Percentiles rank a stretch among this genome's conserved stretches.
Evolutionary conservation across 345 rosid genomes (phyloP).

Genomic region (Euphorbia tirucalli): DNA sequence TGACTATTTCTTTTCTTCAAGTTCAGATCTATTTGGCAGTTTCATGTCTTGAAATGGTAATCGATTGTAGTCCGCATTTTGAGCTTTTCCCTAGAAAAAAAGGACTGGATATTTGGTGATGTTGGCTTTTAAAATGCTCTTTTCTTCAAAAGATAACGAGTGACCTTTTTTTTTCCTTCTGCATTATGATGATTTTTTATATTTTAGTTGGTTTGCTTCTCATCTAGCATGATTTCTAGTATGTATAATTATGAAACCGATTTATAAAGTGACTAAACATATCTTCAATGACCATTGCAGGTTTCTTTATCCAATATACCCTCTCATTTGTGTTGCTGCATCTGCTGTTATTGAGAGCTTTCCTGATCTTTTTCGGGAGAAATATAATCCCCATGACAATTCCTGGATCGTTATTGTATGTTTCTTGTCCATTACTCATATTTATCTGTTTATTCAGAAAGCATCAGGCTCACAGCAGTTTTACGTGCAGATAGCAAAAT

Average conservation of each 20-base stretch:
- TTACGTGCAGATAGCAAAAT: constrained; percentile 65
- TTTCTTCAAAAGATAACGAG: neutral
- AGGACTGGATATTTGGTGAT: neutral
- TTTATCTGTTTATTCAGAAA: constrained; percentile 2
- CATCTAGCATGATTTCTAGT: constrained; percentile 1
- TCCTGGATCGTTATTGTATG: constrained; percentile 56
- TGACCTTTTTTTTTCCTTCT: neutral
- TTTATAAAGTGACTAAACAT: constrained; percentile 12
- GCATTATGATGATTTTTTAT: neutral
- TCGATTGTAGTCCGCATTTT: neutral
- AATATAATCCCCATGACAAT: constrained; percentile 46
- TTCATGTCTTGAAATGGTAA: neutral
- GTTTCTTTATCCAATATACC: constrained; percentile 93
- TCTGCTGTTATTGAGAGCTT: constrained; percentile 94
- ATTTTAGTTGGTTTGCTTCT: neutral
- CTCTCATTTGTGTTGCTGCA: constrained; percentile 91
- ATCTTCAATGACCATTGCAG: constrained; percentile 39
- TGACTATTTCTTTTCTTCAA: neutral
- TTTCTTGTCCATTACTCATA: constrained; percentile 13
- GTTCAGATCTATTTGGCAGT: neutral
- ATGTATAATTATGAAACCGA: neutral
- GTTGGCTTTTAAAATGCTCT: neutral
- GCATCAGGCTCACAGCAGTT: constrained; percentile 3
- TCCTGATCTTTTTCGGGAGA: constrained; percentile 78
- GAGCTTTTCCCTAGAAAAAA: neutral